Base-by-base conservation (phyloP, 2,329 filamentous ascomycete species). In the Ophiognomonia clavigignenti-juglandacearum region DNA sequence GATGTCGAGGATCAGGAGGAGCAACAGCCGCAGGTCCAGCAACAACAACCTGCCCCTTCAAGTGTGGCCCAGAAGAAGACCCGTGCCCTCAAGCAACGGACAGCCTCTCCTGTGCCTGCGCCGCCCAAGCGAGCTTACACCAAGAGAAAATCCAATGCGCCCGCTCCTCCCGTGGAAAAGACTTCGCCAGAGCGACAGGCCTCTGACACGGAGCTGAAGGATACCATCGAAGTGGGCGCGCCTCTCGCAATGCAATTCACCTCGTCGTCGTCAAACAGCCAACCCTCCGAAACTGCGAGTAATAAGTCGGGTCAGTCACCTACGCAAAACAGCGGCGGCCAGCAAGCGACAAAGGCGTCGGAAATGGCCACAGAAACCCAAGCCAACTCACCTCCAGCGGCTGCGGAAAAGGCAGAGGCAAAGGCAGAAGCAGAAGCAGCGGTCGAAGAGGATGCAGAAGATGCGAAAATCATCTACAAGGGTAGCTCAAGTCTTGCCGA, bases 191-290 rank as follows among this genome's bases (percentile, higher is more conserved):
- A 29, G 11, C 62, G 70, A 43, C 60, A 61, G 23, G 56, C 55
- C 3, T 61, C 65, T 1, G 63, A 66, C 38, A 72, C 72, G 23
- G 71, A 77, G 36, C 73, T 79, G 23, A 71, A 77, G 57, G 77
- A 80, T 57, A 79, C 75, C 13, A 80, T 80, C 50, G 72, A 80
- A 56, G 77, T 80, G 40, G 73, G 75, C 39, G 71, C 73, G 4
- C 46, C 46, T 2, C 36, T 50, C 2, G 10, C 42, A 4, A 48
- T 45, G 42, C 41, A 43, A 4, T 49, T 49, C 14, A 40, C 39
- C 26, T 38, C 45, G 11, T 51, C 48, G 6, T 38, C 43, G 4
- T 45, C 49, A 10, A 46, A 31, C 18, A 49, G 49, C 18, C 49
- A 49, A 20, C 49, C n/a, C 5, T 52, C 49, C 39, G 49, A 52